Evolutionary conservation across 73 alveolate genomes (phyloP).

Genomic region (Paramecium biaurelia): DNA sequence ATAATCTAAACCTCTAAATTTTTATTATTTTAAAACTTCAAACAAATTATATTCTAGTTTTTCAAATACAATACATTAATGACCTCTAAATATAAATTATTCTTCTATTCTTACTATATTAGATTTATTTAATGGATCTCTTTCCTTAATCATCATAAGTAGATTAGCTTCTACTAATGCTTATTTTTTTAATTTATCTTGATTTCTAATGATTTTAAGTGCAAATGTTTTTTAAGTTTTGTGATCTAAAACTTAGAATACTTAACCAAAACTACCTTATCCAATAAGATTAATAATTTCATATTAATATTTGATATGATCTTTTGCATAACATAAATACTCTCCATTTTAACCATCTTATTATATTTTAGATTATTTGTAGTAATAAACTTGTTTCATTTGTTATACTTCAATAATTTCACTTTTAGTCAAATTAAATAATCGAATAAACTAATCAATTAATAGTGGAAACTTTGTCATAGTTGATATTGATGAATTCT

Average conservation of each 20-base stretch:
- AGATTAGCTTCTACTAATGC: conserved; percentile 90
- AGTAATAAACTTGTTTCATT: conserved; percentile 5
- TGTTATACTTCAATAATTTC: neutral
- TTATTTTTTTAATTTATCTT: conserved; percentile 86
- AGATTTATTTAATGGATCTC: conserved; percentile 77
- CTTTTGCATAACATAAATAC: conserved; percentile 77
- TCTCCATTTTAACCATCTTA: conserved; percentile 81
- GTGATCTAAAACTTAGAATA: conserved; percentile 90
- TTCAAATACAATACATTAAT: conserved; percentile 79
- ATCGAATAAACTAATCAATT: neutral
- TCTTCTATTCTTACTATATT: conserved; percentile 69
- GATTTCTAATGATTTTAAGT: conserved; percentile 88
- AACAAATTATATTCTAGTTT: conserved; percentile 76
- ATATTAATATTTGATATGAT: conserved; percentile 91
- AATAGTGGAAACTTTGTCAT: neutral
- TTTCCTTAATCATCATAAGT: conserved; percentile 71
- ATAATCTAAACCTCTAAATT: conserved; percentile 76
- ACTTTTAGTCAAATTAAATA: neutral
- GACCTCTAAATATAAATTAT: conserved; percentile 68
- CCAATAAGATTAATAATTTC: conserved; percentile 88
- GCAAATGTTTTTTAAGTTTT: conserved; percentile 84
- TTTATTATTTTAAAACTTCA: conserved; percentile 75
- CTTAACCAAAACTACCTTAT: conserved; percentile 96
- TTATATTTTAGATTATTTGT: neutral
- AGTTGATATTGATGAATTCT: neutral